phyloP scores from a whole-genome alignment of 805 yeast species.

The Wickerhamiella qilinensis region DNA sequence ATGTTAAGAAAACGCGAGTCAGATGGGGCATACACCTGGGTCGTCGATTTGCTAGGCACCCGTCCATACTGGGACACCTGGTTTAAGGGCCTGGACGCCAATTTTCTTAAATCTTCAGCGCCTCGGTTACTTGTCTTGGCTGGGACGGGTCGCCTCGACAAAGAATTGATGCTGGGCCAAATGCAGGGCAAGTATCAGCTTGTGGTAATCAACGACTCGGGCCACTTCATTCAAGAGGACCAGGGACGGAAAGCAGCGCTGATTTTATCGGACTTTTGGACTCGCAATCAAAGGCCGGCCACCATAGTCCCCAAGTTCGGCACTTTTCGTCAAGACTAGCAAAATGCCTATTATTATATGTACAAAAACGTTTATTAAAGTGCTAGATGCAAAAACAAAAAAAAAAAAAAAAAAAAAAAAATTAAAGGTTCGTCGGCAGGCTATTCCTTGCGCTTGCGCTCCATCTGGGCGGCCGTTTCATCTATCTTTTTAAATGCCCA shows the following conservation, averaged over 20 bases:
- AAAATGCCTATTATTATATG: background rate
- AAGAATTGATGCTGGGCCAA: conserved; percentile 77
- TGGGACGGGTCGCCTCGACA: conserved; percentile 80
- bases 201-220: conserved; percentile 62
- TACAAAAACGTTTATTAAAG: background rate
- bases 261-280: conserved; percentile 27
- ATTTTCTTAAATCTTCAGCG: conserved; percentile 32
- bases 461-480: conserved; percentile 33
- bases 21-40: conserved; percentile 34
- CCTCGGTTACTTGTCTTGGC: conserved; percentile 69
- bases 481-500: conserved; percentile 88
- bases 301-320: conserved; percentile 22
- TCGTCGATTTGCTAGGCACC: conserved; percentile 44
- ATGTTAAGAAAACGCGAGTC: conserved; percentile 25
- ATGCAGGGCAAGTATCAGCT: conserved; percentile 94
- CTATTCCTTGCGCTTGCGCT: conserved; percentile 3
- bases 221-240: conserved; percentile 95
- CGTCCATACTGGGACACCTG: conserved; percentile 60
- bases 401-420: no score
- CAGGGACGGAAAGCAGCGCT: conserved; percentile 51
- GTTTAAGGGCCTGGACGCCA: conserved; percentile 55
- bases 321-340: conserved; percentile 15
- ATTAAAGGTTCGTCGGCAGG: conserved; percentile 2
- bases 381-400: background rate
- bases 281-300: conserved; percentile 18